Conservation (phyloP, 1,139 yeast genomes). For the Magnusiomyces ingens region DNA sequence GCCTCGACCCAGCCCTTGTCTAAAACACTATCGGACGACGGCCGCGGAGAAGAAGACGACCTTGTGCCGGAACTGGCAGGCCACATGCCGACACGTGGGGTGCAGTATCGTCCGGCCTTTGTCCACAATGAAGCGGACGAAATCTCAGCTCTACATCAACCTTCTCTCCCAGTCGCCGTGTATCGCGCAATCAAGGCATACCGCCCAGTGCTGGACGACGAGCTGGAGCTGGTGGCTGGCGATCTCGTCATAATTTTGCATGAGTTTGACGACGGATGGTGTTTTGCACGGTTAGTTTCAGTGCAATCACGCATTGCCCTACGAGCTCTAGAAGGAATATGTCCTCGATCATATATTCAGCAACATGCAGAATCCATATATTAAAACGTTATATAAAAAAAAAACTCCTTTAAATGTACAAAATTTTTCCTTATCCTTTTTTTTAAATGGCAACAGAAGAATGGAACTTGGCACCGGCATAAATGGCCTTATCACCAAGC, state of each 20-base stretch:
- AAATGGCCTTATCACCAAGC: conserved; percentile 90
- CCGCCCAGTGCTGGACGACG: conserved; percentile 33
- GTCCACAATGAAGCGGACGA: too few relatives aligned
- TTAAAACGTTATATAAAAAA: not conserved
- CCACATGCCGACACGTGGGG: too few relatives aligned
- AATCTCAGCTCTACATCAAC: too few relatives aligned
- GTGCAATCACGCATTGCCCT: not conserved
- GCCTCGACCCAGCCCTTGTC: too few relatives aligned
- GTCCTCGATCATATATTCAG: conserved; percentile 23
- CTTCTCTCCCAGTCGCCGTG: conserved; percentile 8
- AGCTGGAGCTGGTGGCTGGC: conserved; percentile 29
- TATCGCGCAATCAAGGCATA: conserved; percentile 27
- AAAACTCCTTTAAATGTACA: not conserved
- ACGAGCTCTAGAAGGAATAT: conserved; percentile 24
- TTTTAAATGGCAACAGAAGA: conserved; percentile 22
- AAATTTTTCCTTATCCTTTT: not conserved
- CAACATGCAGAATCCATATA: not conserved
- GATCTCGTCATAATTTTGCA: conserved; percentile 30
- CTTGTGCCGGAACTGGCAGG: too few relatives aligned
- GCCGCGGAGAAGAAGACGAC: too few relatives aligned
- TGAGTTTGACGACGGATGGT: conserved; percentile 37
- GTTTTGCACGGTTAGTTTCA: conserved; percentile 22
- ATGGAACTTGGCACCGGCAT: conserved; percentile 89
- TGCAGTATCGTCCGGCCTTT: too few relatives aligned
- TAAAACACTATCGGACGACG: too few relatives aligned